Evolutionary conservation across 768 basidiomycete species (phyloP).

Genomic region (Termitomyces sp.): DNA sequence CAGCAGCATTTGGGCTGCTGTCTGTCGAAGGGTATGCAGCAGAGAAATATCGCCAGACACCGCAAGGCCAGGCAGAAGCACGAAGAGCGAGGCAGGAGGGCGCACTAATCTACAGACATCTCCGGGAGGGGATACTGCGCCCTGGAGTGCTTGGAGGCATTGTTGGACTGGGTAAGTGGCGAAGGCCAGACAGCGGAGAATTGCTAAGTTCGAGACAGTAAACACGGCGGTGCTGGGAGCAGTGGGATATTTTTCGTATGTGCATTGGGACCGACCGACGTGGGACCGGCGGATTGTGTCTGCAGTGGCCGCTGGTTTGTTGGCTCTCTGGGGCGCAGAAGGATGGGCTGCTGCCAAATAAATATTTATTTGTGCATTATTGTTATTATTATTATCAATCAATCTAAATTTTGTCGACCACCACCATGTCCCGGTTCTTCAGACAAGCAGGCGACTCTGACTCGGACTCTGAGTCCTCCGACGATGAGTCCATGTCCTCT

Average conservation of each 20-base stretch:
- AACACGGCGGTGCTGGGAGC: constrained; percentile 60
- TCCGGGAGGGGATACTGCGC: constrained; percentile 51
- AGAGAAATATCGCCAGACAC: constrained; percentile 55
- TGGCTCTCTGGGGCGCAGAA: constrained; percentile 61
- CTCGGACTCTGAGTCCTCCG: constrained; percentile 64
- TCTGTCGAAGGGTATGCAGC: constrained; percentile 56
- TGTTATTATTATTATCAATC: background rate
- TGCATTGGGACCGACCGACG: constrained; percentile 53
- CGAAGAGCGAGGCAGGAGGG: constrained; percentile 54
- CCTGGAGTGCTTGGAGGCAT: constrained; percentile 65
- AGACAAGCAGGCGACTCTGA: constrained; percentile 81
- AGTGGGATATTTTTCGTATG: constrained; percentile 59
- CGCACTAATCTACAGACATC: constrained; percentile 43
- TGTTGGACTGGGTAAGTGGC: constrained; percentile 48
- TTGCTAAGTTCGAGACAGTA: constrained; percentile 25
- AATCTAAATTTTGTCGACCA: constrained; percentile 14
- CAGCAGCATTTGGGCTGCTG: constrained; percentile 52
- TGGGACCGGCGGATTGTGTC: constrained; percentile 66
- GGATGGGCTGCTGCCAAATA: constrained; percentile 39
- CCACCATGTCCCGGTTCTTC: constrained; percentile 81
- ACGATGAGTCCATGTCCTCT: constrained; percentile 75
- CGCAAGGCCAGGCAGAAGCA: constrained; percentile 52
- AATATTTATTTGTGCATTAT: constrained; percentile 1
- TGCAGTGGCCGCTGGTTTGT: constrained; percentile 49
- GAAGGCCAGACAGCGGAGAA: background rate